phyloP scores from a whole-genome alignment of 2,329 filamentous ascomycete genomes.

The Cordyceps fumosorosea region DNA sequence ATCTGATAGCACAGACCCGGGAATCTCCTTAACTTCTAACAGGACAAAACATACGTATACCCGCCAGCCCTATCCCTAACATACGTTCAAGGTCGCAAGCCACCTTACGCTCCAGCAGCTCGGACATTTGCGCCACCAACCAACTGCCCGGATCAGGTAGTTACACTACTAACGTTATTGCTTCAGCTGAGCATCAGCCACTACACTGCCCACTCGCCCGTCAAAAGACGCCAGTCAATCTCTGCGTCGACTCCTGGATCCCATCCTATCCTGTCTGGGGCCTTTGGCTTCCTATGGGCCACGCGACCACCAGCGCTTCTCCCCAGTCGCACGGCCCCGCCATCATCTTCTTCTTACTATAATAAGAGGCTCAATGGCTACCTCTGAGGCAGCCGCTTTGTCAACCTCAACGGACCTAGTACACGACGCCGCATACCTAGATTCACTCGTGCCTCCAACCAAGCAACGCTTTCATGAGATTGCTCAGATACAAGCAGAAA shows the following conservation, averaged over 20 bases:
- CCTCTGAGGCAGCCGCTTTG: slow-evolving; percentile 16
- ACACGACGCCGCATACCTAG: slow-evolving; percentile 38
- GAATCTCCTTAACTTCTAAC: background rate
- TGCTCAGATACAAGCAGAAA: slow-evolving; percentile 39
- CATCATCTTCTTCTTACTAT: background rate
- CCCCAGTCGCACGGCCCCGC: slow-evolving; percentile 4
- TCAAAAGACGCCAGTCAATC: background rate
- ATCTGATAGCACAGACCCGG: background rate
- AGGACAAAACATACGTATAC: background rate
- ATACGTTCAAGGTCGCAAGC: background rate
- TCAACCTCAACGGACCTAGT: background rate
- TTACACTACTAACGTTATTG: background rate
- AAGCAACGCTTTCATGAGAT: slow-evolving; percentile 42
- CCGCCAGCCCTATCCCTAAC: background rate
- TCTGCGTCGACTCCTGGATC: background rate
- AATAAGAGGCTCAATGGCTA: slow-evolving; percentile 8
- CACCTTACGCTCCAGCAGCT: background rate
- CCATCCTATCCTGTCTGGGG: background rate
- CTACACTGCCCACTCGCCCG: background rate
- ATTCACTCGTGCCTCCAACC: slow-evolving; percentile 42
- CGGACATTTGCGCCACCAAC: background rate
- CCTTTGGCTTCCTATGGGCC: background rate
- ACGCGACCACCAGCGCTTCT: background rate
- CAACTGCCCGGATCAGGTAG: background rate
- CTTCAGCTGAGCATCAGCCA: slow-evolving; percentile 3